A percentile compares a stretch with the other conserved stretches of the same genome.
phyloP scores from a whole-genome alignment of 2,329 filamentous ascomycete genomes.

The Orbilia ellipsospora region DNA sequence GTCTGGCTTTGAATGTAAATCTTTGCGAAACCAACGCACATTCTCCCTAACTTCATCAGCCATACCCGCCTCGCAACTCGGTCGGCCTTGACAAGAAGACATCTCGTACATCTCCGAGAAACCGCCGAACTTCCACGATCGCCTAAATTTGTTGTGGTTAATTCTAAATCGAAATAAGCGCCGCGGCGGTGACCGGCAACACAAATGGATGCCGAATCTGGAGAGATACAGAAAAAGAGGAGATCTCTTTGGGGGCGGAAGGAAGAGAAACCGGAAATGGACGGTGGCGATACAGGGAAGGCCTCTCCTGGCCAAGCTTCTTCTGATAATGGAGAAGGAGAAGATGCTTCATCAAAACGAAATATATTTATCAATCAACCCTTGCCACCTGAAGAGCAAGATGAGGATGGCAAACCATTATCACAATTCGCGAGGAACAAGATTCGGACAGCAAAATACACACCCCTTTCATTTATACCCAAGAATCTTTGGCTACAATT shows the following conservation, averaged over 20 bases:
- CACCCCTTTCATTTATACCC: conserved; percentile 89
- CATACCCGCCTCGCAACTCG: not conserved
- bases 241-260: conserved; percentile 40
- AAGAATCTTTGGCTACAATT: conserved; percentile 99
- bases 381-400: conserved; percentile 77
- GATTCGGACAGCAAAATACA: conserved; percentile 98
- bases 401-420: conserved; percentile 81
- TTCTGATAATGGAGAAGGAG: conserved; percentile 46
- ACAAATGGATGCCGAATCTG: conserved; percentile 21
- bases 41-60: not conserved
- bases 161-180: too few relatives aligned
- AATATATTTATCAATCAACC: conserved; percentile 87
- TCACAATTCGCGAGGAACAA: conserved; percentile 87
- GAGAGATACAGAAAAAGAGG: conserved; percentile 50
- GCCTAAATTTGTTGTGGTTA: too few relatives aligned
- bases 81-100: not conserved
- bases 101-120: not conserved
- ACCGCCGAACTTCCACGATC: not conserved
- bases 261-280: conserved; percentile 31
- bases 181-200: conserved; percentile 28
- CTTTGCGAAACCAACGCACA: not conserved
- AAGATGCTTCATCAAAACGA: conserved; percentile 62
- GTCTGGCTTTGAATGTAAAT: not conserved
- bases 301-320: conserved; percentile 37
- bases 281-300: conserved; percentile 49